Conservation (phyloP, 352 stramenopile species). For the Phytophthora idaei region DNA sequence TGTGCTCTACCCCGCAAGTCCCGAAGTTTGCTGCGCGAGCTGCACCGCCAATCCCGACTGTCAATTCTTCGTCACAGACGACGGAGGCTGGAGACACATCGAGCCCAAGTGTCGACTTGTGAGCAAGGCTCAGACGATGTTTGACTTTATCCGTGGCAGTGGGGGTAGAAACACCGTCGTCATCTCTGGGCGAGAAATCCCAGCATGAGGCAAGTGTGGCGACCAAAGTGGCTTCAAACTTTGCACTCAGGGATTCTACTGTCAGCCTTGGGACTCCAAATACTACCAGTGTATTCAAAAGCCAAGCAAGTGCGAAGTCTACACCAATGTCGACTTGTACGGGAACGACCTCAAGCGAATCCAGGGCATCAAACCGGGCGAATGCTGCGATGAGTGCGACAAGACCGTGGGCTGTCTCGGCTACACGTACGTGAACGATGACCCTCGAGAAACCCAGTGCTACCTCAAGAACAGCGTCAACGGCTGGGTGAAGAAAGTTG, state of each 20-base stretch:
- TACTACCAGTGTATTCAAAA: slow-evolving; percentile 44
- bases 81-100: slow-evolving; percentile 23
- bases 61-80: slow-evolving; percentile 32
- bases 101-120: slow-evolving; percentile 28
- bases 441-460: slow-evolving; percentile 40
- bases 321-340: slow-evolving; percentile 41
- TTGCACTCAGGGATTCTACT: slow-evolving; percentile 40
- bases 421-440: slow-evolving; percentile 60
- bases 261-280: slow-evolving; percentile 43
- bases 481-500: slow-evolving; percentile 29
- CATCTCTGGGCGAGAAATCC: slow-evolving; percentile 23
- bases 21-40: slow-evolving; percentile 28
- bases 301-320: slow-evolving; percentile 34
- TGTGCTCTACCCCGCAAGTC: slow-evolving; percentile 24
- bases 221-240: slow-evolving; percentile 31
- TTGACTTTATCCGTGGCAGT: slow-evolving; percentile 14
- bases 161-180: slow-evolving; percentile 23
- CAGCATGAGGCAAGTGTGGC: slow-evolving; percentile 32
- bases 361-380: slow-evolving; percentile 23
- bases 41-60: slow-evolving; percentile 24
- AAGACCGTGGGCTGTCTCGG: slow-evolving; percentile 42
- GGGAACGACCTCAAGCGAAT: slow-evolving; percentile 53
- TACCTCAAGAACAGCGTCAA: slow-evolving; percentile 45
- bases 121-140: slow-evolving; percentile 27
- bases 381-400: slow-evolving; percentile 39